Evolutionary conservation across 2,329 filamentous ascomycete genomes (phyloP).

Genomic region (Coniochaeta sp.): DNA sequence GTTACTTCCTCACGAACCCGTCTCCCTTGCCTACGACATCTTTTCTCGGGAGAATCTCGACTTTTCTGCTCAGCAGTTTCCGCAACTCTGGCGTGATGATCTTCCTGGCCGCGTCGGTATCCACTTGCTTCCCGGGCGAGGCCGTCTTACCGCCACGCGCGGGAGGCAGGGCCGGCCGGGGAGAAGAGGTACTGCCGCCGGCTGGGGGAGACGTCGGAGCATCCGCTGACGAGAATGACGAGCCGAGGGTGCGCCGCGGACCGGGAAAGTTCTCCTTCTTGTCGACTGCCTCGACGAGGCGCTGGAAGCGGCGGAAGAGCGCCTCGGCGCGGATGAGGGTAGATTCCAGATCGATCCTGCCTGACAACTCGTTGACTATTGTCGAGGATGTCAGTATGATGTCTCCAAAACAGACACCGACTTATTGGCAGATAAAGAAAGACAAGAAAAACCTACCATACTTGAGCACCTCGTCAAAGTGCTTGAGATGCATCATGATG

Average conservation of each 20-base stretch:
- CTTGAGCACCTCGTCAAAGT: constrained; percentile 96
- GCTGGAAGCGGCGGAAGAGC: constrained; percentile 80
- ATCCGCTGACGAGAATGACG: not conserved
- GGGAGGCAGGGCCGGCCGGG: not conserved
- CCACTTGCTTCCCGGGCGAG: constrained; percentile 25
- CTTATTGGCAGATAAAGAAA: not conserved
- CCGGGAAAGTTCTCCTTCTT: constrained; percentile 62
- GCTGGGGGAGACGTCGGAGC: not conserved
- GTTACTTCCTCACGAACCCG: constrained; percentile 9
- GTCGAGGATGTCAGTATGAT: constrained; percentile 9
- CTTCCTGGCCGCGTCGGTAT: constrained; percentile 25
- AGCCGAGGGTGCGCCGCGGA: not conserved
- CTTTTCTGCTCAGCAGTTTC: constrained; percentile 40
- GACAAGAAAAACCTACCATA: constrained; percentile 59
- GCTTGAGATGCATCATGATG: constrained; percentile 87
- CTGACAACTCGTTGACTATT: constrained; percentile 86
- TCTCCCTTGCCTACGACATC: constrained; percentile 17
- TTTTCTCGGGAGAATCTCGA: constrained; percentile 32
- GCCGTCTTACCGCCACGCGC: constrained; percentile 13
- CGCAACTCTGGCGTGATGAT: constrained; percentile 51
- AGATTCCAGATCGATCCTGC: constrained; percentile 82
- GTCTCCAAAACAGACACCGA: not conserved
- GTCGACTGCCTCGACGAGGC: constrained; percentile 84
- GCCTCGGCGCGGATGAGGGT: constrained; percentile 83
- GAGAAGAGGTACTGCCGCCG: not conserved